Percentiles rank a stretch among this genome's conserved stretches.
phyloP scores from a whole-genome alignment of 768 basidiomycete species.

The Dacryopinax spathularia region DNA sequence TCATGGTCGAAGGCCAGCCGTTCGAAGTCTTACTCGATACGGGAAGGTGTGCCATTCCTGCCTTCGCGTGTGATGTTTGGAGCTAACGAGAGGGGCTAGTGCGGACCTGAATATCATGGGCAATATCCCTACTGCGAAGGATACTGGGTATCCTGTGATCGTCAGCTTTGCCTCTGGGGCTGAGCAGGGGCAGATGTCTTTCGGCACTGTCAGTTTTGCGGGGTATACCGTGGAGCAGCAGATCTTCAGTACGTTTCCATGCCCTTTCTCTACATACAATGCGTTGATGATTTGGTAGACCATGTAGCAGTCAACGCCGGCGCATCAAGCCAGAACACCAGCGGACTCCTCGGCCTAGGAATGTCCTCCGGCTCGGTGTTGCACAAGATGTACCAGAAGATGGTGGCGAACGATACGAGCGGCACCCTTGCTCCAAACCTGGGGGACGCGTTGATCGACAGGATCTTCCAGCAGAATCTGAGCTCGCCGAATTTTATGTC shows the following conservation, averaged over 20 bases:
- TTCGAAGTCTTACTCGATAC: slow-evolving; percentile 59
- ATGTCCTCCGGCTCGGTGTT: slow-evolving; percentile 54
- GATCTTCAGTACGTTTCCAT: slow-evolving; percentile 33
- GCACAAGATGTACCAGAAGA: slow-evolving; percentile 12
- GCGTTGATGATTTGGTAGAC: not conserved
- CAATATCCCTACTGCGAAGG: slow-evolving; percentile 28
- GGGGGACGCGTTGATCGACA: slow-evolving; percentile 49
- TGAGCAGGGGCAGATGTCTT: slow-evolving; percentile 31
- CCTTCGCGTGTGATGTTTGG: not conserved
- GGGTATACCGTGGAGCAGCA: not conserved
- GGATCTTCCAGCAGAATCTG: slow-evolving; percentile 47
- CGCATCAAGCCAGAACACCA: slow-evolving; percentile 26
- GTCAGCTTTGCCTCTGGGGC: slow-evolving; percentile 43
- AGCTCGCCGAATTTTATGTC: slow-evolving; percentile 51
- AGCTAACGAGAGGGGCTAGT: not conserved
- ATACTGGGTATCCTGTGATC: slow-evolving; percentile 27
- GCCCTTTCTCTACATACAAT: slow-evolving; percentile 29
- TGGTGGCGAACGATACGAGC: slow-evolving; percentile 27
- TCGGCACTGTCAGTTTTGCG: not conserved
- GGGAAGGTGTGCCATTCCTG: slow-evolving; percentile 41
- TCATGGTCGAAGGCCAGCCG: slow-evolving; percentile 46
- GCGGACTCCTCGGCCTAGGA: slow-evolving; percentile 65
- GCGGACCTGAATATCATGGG: slow-evolving; percentile 49
- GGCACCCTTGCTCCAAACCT: slow-evolving; percentile 10
- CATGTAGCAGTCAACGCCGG: not conserved